A percentile compares a stretch with the other conserved stretches of the same genome.
Evolutionary conservation across 768 basidiomycete species (phyloP).

Genomic region (Boletus reticulatus): DNA sequence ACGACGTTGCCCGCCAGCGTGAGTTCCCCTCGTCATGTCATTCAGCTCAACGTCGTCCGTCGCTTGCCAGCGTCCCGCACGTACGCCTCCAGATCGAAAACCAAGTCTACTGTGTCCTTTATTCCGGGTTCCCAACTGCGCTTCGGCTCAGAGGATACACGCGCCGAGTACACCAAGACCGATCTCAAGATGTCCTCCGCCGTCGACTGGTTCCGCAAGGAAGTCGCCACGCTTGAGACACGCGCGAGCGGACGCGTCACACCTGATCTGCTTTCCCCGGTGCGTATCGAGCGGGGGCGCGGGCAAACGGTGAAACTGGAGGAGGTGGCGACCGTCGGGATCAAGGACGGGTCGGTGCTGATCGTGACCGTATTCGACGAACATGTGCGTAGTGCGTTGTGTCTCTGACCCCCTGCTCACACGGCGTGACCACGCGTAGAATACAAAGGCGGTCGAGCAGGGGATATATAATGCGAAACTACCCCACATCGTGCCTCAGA

Average conservation of each 20-base stretch:
- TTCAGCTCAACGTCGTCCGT: neutral
- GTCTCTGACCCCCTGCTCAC: neutral
- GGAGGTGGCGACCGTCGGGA: conserved; percentile 77
- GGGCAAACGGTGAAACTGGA: conserved; percentile 48
- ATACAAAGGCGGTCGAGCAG: conserved; percentile 69
- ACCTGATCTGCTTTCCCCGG: conserved; percentile 65
- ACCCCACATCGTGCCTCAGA: conserved; percentile 70
- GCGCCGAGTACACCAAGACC: conserved; percentile 59
- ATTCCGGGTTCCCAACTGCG: conserved; percentile 67
- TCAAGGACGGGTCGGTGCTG: conserved; percentile 72
- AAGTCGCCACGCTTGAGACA: conserved; percentile 67
- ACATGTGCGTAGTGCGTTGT: conserved; percentile 46
- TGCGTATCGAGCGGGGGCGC: conserved; percentile 52
- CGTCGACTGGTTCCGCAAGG: conserved; percentile 76
- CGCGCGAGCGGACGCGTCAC: conserved; percentile 77
- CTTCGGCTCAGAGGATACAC: conserved; percentile 51
- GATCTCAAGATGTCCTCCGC: conserved; percentile 61
- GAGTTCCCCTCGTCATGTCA: neutral
- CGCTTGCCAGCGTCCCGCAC: conserved; percentile 9
- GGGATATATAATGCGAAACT: conserved; percentile 75
- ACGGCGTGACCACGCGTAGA: conserved; percentile 45
- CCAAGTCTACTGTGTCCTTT: conserved; percentile 54
- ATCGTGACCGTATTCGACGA: conserved; percentile 79
- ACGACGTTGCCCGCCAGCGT: neutral
- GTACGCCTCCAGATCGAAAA: conserved; percentile 31